Evolutionary conservation across 2,329 filamentous ascomycete species (phyloP).

Genomic region (Epicoccum sorghinum): DNA sequence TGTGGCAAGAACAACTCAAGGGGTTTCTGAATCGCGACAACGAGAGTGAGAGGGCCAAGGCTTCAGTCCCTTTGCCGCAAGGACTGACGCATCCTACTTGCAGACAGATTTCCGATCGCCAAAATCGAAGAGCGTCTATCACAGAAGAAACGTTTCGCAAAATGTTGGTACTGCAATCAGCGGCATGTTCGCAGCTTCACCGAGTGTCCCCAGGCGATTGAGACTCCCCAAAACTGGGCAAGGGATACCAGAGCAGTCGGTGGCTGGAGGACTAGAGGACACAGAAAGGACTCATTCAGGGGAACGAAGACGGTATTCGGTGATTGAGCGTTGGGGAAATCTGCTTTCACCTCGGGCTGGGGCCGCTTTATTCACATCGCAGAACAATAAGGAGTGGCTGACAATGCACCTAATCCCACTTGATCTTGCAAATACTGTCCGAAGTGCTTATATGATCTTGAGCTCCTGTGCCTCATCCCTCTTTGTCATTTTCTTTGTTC

Average conservation of each 20-base stretch:
- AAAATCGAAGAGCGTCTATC: not conserved
- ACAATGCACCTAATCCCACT: not conserved
- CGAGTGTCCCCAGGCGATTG: not conserved
- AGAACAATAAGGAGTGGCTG: not conserved
- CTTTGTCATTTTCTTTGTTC: too few species aligned
- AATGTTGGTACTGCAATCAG: slow-evolving; percentile 1
- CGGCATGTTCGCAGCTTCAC: not conserved
- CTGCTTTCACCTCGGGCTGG: not conserved
- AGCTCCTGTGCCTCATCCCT: not conserved
- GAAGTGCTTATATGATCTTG: too few species aligned
- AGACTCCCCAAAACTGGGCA: not conserved
- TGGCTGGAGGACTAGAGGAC: not conserved
- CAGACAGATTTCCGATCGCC: not conserved
- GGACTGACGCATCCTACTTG: too few species aligned
- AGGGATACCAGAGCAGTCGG: not conserved
- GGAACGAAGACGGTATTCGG: not conserved
- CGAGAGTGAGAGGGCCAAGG: not conserved
- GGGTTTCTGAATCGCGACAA: not conserved
- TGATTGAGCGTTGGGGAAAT: not conserved
- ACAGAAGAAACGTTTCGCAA: not conserved
- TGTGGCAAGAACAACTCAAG: not conserved
- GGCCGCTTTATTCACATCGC: not conserved
- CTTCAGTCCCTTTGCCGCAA: too few species aligned
- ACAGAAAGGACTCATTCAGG: not conserved
- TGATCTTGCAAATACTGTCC: too few species aligned